Percentiles rank a stretch among this genome's conserved stretches.
phyloP scores from a whole-genome alignment of 345 rosid species.

The Eucalyptus camaldulensis region DNA sequence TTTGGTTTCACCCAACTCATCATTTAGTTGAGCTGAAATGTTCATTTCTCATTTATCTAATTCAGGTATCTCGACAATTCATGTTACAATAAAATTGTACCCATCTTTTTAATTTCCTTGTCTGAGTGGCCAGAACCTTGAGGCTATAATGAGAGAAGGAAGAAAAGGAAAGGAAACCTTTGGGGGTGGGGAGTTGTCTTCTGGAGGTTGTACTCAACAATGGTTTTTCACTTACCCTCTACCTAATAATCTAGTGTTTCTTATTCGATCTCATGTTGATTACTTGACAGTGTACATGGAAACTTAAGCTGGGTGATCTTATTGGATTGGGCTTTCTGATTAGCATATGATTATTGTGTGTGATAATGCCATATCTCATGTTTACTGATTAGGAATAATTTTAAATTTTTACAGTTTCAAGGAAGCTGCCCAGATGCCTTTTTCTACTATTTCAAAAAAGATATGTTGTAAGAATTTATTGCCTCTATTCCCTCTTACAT shows the following conservation, averaged over 20 bases:
- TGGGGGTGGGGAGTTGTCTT: no score
- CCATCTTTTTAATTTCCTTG: neutral
- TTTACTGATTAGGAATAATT: no score
- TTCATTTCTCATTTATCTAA: neutral
- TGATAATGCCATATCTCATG: neutral
- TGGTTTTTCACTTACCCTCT: no score
- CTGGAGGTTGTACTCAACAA: no score
- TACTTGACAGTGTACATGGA: no score
- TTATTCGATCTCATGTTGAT: no score
- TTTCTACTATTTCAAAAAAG: slow-evolving; percentile 12
- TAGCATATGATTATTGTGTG: neutral
- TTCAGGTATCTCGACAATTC: neutral
- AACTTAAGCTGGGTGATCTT: no score
- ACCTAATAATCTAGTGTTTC: no score
- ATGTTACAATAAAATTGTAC: neutral
- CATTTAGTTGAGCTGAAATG: neutral
- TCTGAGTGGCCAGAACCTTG: neutral
- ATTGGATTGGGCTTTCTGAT: no score
- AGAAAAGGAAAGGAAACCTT: neutral
- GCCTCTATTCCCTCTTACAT: neutral
- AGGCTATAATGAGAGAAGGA: neutral
- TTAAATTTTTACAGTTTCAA: no score
- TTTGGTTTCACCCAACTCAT: neutral
- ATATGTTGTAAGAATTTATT: slow-evolving; percentile 41
- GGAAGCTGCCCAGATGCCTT: no score